Evolutionary conservation across 208 protist genomes (phyloP).

Genomic region (Trypanosoma theileri): DNA sequence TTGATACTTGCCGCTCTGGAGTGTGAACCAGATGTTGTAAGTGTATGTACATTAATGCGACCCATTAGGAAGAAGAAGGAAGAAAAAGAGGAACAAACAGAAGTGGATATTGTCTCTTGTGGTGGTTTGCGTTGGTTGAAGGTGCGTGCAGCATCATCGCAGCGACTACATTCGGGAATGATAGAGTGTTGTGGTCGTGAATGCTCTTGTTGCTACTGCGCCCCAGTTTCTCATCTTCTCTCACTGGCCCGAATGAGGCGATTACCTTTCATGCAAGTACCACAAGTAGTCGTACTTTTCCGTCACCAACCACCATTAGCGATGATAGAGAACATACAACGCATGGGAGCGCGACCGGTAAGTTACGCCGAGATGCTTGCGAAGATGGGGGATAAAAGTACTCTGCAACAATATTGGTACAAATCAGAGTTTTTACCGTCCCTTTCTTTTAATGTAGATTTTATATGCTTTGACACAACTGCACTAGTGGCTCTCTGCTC

Average conservation of each 20-base stretch:
- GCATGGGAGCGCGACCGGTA: slow-evolving; percentile 7
- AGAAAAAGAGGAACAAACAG: slow-evolving; percentile 9
- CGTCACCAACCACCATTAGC: neutral
- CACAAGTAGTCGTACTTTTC: slow-evolving; percentile 10
- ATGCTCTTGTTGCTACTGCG: too few species aligned
- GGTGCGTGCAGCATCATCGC: slow-evolving; percentile 37
- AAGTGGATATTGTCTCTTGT: slow-evolving; percentile 62
- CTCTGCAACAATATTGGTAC: neutral
- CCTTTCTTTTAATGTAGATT: slow-evolving; percentile 6
- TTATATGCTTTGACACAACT: slow-evolving; percentile 74
- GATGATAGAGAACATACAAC: slow-evolving; percentile 7
- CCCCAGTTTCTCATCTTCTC: slow-evolving; percentile 24
- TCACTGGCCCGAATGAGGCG: slow-evolving; percentile 15
- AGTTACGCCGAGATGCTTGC: slow-evolving; percentile 5
- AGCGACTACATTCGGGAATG: slow-evolving; percentile 28
- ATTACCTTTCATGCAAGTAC: slow-evolving; percentile 32
- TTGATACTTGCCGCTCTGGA: slow-evolving; percentile 37
- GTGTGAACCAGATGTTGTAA: slow-evolving; percentile 35
- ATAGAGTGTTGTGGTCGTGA: slow-evolving; percentile 1
- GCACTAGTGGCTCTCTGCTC: slow-evolving; percentile 73
- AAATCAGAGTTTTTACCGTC: slow-evolving; percentile 25
- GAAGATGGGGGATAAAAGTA: neutral
- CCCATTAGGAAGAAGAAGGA: neutral
- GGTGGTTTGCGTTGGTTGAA: slow-evolving; percentile 68
- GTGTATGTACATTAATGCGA: slow-evolving; percentile 32